phyloP scores from a whole-genome alignment of 192 early-diverging fungal genomes.

The Entomortierella parvispora region DNA sequence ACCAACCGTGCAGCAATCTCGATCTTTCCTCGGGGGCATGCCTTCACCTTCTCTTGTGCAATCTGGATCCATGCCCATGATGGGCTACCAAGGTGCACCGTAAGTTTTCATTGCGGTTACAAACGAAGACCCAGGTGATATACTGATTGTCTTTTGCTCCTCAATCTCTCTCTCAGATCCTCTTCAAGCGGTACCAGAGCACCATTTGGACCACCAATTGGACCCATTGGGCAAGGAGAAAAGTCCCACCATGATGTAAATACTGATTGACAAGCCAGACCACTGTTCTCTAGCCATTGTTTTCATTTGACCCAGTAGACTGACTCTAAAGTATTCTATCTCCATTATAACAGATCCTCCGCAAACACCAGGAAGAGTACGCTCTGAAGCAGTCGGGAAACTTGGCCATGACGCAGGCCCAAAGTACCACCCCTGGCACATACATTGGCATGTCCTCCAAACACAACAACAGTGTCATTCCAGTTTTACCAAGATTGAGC shows the following conservation, averaged over 20 bases:
- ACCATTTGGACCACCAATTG: constrained; percentile 42
- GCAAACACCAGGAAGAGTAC: constrained; percentile 40
- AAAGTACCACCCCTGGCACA: constrained; percentile 18
- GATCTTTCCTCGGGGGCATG: constrained; percentile 41
- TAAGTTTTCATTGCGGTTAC: not conserved
- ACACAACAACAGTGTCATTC: constrained; percentile 34
- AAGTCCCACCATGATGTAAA: constrained; percentile 49
- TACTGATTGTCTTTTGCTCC: too few species aligned
- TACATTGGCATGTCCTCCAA: constrained; percentile 20
- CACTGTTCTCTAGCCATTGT: too few species aligned
- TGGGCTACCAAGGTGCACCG: constrained; percentile 26
- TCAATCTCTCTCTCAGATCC: constrained; percentile 3
- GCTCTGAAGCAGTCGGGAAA: constrained; percentile 16
- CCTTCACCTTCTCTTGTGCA: constrained; percentile 41
- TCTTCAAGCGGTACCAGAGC: constrained; percentile 1
- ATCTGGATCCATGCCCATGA: constrained; percentile 20
- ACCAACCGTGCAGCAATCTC: constrained; percentile 12
- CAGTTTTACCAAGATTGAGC: constrained; percentile 20
- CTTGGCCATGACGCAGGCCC: constrained; percentile 21
- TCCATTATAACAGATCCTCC: constrained; percentile 19
- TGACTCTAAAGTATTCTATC: not conserved
- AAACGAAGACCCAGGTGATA: too few species aligned
- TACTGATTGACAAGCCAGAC: too few species aligned
- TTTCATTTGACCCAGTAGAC: constrained; percentile 1
- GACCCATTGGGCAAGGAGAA: constrained; percentile 23